Percentiles rank a stretch among this genome's conserved stretches.
Evolutionary conservation across 169 alveolate species (phyloP).

Genomic region (Plasmodium vivax): DNA sequence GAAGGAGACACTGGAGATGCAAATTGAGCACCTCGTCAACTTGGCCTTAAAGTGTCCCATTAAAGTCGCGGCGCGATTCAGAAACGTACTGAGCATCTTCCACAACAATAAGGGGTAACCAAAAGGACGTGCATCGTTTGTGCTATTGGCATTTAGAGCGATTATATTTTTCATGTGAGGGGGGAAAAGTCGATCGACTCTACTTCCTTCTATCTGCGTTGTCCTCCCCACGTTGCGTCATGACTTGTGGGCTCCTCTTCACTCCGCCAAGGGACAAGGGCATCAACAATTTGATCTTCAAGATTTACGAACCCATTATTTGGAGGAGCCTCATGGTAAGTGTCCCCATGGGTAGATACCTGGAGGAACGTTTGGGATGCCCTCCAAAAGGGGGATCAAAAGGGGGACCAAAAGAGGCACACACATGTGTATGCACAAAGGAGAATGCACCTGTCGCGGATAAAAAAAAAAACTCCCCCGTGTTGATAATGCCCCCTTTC

Average conservation of each 20-base stretch:
- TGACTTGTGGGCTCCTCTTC: not conserved
- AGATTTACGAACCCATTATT: conserved; percentile 64
- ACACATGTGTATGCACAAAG: not conserved
- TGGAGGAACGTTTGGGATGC: not conserved
- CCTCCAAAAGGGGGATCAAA: not conserved
- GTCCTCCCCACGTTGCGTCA: not conserved
- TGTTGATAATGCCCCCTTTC: not conserved
- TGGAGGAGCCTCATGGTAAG: conserved; percentile 73
- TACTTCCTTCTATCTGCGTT: not conserved
- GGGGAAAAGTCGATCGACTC: not conserved
- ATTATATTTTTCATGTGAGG: not conserved
- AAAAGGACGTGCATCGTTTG: not conserved
- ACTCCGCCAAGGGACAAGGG: conserved; percentile 21
- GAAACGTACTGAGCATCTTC: conserved; percentile 29
- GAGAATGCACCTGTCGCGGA: not conserved
- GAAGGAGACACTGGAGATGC: conserved; percentile 16
- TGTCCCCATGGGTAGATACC: not conserved
- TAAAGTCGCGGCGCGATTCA: conserved; percentile 66
- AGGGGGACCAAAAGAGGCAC: too few species aligned
- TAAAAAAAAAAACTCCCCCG: not conserved
- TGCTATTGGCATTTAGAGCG: not conserved
- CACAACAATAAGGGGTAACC: conserved; percentile 69
- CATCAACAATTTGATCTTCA: conserved; percentile 45
- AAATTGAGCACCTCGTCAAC: conserved; percentile 53
- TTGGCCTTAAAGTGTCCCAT: conserved; percentile 58